These are phyloP conservation scores for Eucalyptus urophylla DNA, from an alignment of 345 rosid species.

Conservation along the genomic window DNA sequence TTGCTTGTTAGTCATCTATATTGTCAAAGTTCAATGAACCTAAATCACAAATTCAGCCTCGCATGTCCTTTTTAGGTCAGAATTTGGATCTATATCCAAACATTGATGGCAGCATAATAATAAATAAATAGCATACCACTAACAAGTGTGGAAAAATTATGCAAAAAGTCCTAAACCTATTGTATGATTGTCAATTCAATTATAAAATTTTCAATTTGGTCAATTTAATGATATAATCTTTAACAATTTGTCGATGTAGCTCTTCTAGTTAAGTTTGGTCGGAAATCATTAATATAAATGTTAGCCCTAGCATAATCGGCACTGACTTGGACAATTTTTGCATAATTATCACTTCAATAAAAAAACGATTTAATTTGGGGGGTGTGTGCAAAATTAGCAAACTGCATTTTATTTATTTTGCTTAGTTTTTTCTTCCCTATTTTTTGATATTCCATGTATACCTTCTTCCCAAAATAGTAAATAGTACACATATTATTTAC, in stretches of 20 bases:
- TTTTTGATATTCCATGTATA: not conserved
- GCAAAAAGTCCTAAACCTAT: not conserved
- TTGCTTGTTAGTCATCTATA: not conserved
- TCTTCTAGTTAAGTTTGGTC: not conserved
- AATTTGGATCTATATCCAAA: not conserved
- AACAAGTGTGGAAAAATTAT: not conserved
- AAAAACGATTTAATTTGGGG: not conserved
- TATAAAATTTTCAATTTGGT: not conserved
- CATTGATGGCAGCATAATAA: not conserved
- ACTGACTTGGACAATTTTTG: not conserved
- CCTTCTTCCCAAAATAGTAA: not conserved
- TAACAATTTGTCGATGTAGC: not conserved
- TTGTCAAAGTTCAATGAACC: not conserved
- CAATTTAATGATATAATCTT: not conserved
- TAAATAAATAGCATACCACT: not conserved
- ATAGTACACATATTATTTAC: not conserved
- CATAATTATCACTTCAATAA: not conserved
- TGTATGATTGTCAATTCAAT: not conserved
- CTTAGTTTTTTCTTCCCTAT: not conserved
- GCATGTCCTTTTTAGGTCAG: not conserved
- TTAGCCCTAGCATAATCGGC: fast-evolving
- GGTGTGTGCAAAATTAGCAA: not conserved
- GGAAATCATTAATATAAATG: fast-evolving
- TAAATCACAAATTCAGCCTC: not conserved
- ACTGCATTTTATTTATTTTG: not conserved